These are phyloP conservation scores for Glycine latifolia DNA, from an alignment of 306 rosid genomes.

Conservation along the genomic window DNA sequence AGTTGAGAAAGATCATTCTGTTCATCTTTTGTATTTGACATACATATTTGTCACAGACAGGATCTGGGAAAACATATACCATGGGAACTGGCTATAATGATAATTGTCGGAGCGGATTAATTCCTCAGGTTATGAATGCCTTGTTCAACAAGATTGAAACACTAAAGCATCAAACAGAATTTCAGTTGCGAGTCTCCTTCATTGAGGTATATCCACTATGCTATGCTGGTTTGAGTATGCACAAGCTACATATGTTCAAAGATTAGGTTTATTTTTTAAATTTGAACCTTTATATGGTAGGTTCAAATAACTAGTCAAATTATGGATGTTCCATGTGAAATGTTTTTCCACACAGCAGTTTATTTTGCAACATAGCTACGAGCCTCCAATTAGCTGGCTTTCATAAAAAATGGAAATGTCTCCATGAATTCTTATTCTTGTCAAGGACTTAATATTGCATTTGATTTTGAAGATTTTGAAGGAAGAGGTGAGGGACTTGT, in stretches of 20 bases:
- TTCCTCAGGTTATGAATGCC: constrained; percentile 77
- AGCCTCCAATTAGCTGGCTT: constrained; percentile 25
- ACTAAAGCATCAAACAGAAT: constrained; percentile 73
- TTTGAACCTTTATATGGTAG: background rate
- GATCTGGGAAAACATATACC: constrained; percentile 90
- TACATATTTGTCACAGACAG: constrained; percentile 66
- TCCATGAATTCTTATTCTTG: constrained; percentile 18
- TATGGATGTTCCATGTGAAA: constrained; percentile 25
- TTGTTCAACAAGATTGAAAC: constrained; percentile 74
- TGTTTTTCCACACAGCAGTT: constrained; percentile 22
- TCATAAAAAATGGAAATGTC: constrained; percentile 14
- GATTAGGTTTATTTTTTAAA: background rate
- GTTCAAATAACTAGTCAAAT: constrained; percentile 6
- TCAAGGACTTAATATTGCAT: constrained; percentile 41
- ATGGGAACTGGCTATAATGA: constrained; percentile 86
- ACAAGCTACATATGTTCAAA: background rate
- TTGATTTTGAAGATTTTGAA: constrained; percentile 71
- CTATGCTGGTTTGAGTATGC: constrained; percentile 11
- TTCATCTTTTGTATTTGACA: constrained; percentile 40
- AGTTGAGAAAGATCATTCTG: constrained; percentile 35
- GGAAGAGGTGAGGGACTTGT: constrained; percentile 85
- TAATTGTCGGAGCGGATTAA: constrained; percentile 60
- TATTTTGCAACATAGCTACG: constrained; percentile 31
- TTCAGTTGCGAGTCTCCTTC: constrained; percentile 84
- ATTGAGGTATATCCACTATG: constrained; percentile 64